Base-by-base conservation (phyloP, 805 yeast genomes). In the Lipomyces lipofer region DNA sequence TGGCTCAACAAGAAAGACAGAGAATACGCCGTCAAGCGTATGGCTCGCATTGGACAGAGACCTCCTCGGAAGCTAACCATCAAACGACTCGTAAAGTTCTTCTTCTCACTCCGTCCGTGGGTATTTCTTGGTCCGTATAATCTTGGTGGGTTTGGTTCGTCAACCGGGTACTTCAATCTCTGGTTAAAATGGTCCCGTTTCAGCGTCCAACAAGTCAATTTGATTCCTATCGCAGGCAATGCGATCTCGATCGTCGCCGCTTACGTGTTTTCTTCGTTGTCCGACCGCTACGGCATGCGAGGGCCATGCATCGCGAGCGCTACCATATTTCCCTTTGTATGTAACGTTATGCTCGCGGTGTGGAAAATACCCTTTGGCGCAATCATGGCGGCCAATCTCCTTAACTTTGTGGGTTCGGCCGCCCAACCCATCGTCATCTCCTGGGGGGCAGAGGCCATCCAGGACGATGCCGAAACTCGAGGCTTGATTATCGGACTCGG, bases 201-300 rank as follows among this genome's bases (percentile, higher is more conserved):
- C 50, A 35, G 63, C 12, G 64, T 68, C n/a, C 43, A 64, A 15
- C 62, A 65, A 28, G 59, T 67, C 38, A 70, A 70, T 51, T 57
- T 56, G 2, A 66, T 68, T 36, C 73, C 73, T 35, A 69, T 72
- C 3, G 72, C 64, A 6, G 67, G 67, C 13, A 66, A 66, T 44
- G 72, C 64, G 19, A 52, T 66, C 22, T 27, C 45, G 4, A 27
- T 38, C 10, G 32, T 33, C 2, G 28, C 22, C 25, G 65, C 67
- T 2, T 54, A 67, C 44, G 52, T 63, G 28, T 48, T 65, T 45
- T 55, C 71, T 1, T 60, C 61, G 59, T 35, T 66, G 10, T 68
- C 72, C 13, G 72, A 69, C 57, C 55, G 58, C 32, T 61, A 62
- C 42, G 63, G 64, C n/a, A 66, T 61, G 36, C 57, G 72, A 49